A percentile compares a stretch with the other conserved stretches of the same genome.
These are phyloP conservation scores for Barnettozyma botsteinii DNA, from an alignment of 805 yeast species.

Conservation along the genomic window DNA sequence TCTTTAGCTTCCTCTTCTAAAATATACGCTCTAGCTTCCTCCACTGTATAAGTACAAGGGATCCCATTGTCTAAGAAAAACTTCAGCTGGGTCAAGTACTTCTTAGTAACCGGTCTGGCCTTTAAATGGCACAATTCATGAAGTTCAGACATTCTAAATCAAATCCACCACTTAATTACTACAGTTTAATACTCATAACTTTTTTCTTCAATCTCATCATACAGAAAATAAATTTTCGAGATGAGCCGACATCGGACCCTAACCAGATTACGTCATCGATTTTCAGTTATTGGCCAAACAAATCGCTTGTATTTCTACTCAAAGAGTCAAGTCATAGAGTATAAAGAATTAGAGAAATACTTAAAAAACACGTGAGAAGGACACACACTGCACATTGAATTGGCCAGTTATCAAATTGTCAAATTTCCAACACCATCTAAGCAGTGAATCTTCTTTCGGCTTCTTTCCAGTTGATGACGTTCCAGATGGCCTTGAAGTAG, in stretches of 20 bases:
- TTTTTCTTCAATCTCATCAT: too few relatives aligned
- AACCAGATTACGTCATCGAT: neutral
- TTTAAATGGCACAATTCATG: constrained; percentile 56
- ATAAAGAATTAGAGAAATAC: too few relatives aligned
- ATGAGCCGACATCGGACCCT: constrained; percentile 7
- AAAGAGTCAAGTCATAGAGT: too few relatives aligned
- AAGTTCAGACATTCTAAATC: constrained; percentile 57
- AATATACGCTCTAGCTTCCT: constrained; percentile 57
- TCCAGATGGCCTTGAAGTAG: constrained; percentile 92
- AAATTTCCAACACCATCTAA: constrained; percentile 12
- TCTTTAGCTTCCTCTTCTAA: constrained; percentile 22
- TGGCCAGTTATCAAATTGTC: neutral
- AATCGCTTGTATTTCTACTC: neutral
- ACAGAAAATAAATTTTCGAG: too few relatives aligned
- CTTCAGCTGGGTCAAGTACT: constrained; percentile 40
- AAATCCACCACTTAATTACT: too few relatives aligned
- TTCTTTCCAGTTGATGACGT: constrained; percentile 89
- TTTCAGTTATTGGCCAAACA: neutral
- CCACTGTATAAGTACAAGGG: constrained; percentile 78
- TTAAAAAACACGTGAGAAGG: neutral
- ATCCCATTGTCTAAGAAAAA: constrained; percentile 54
- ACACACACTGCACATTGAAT: neutral
- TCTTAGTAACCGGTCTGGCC: constrained; percentile 44
- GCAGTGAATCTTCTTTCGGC: constrained; percentile 65
- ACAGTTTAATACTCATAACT: too few relatives aligned